Base-by-base conservation (phyloP, 176 grass and related monocot species). In the Calamus simplicifolius region DNA sequence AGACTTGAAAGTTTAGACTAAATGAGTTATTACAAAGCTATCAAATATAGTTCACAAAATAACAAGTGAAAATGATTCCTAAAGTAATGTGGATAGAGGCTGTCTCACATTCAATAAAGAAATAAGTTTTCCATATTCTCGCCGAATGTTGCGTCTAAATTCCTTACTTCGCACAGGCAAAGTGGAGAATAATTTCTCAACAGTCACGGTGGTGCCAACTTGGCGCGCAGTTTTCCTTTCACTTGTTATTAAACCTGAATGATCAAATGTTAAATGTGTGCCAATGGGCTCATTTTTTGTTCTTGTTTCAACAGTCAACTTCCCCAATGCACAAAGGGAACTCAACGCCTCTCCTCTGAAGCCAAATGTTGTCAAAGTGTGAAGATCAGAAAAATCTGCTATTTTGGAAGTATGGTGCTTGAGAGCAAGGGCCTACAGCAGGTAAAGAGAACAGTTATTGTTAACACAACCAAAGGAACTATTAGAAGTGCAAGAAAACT, bases 351-450 rank as follows among this genome's bases (percentile, higher is more conserved):
- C 92, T 31, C 92, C 92, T 8, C 92, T 60, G 59, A 97, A 97
- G 19, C 92, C 92, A 73, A 88, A 91, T 19, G 87, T 97, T 4
- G 53, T 52, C 50, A 97, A 68, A 19, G 84, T 82, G 69, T 75
- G 67, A 5, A 91, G 87, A 63, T 91, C 92, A 5, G 73, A 56
- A 75, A 97, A 97, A 26, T 81, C 75, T 2, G 81, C 88, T 74
- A 97, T 87, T 77, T 97, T 97, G 51, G 92, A 91, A 2, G 92
- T 97, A 50, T 97, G 92, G 54, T 97, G 84, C 72, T 91, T 97
- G 18, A 88, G 84, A 50, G 87, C 87, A 31, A 97, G 81, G 25
- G 69, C 80, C 87, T 96, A 54, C 48, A 21, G 17, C 29, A 66
- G 12, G 4, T 12, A 35, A 49, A 48, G 13, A 10, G 12, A 28